Percentiles rank a stretch among this genome's conserved stretches.
Evolutionary conservation across 75 land plant species (phyloP).

Genomic region (Chamaecyparis obtusa): DNA sequence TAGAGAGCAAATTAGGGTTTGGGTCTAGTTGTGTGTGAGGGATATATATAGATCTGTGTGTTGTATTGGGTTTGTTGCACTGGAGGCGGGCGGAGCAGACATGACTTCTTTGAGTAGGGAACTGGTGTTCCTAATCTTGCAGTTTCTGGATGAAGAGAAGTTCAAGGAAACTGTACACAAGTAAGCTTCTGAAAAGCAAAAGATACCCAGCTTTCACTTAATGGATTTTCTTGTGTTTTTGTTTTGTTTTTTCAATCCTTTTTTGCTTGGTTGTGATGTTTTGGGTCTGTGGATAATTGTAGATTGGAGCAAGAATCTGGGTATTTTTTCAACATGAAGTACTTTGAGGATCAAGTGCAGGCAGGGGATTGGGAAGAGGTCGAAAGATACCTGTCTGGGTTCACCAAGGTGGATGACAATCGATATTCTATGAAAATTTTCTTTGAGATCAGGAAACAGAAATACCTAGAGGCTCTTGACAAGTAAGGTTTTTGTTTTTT

Average conservation of each 20-base stretch:
- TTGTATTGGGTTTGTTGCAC: background rate
- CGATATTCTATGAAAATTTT: slow-evolving; percentile 97
- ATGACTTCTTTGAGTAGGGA: slow-evolving; percentile 87
- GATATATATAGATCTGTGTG: background rate
- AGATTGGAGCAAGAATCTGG: slow-evolving; percentile 96
- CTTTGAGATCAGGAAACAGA: slow-evolving; percentile 93
- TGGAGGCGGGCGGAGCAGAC: background rate
- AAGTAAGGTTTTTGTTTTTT: slow-evolving; percentile 38
- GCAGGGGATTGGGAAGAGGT: slow-evolving; percentile 95
- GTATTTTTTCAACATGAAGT: slow-evolving; percentile 88
- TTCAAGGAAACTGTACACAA: slow-evolving; percentile 83
- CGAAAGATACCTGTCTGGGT: slow-evolving; percentile 81
- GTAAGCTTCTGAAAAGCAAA: slow-evolving; percentile 20
- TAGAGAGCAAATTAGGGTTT: background rate
- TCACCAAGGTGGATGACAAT: slow-evolving; percentile 94
- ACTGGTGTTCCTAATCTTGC: slow-evolving; percentile 81
- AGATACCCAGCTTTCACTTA: background rate
- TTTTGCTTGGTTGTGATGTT: slow-evolving; percentile 1
- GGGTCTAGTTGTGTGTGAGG: background rate
- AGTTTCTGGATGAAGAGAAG: slow-evolving; percentile 90
- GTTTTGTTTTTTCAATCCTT: background rate
- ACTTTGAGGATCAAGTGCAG: slow-evolving; percentile 82
- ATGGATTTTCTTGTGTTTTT: background rate
- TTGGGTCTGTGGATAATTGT: background rate
- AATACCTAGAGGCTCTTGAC: slow-evolving; percentile 91